Base-by-base conservation (phyloP, 495 filamentous ascomycete genomes). In the Aspergillus biplanus region DNA sequence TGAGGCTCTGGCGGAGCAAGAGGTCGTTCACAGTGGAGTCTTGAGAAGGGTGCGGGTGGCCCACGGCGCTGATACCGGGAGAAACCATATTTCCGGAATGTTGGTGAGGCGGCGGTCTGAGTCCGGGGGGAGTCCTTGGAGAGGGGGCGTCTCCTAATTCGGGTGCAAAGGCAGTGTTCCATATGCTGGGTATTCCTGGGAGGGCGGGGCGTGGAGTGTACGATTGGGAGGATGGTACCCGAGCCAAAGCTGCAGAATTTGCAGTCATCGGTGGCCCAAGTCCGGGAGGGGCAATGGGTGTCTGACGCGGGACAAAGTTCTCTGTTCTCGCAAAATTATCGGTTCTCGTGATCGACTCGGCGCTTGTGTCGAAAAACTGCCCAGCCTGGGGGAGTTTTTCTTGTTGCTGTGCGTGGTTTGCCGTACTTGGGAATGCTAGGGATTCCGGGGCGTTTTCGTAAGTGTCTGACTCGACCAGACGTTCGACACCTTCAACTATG, bases 401-500 rank as follows among this genome's bases (percentile, higher is more conserved):
- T 46, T 57, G 55, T 58, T 66, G 70, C 58, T 76, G 72, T 39
- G 37, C 37, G 32, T 71, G 69, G 15, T 39, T 63, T 15, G 56
- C 61, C 42, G 64, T 67, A 18, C 52, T 56, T 33, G 74, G 27
- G 57, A 72, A 75, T 1, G 65, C 16, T 33, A 73, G 71, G 16
- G 65, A 69, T 31, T 72, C 73, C 3, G 78, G 73, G 1, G 69
- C 71, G 54, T 81, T 80, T 52, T 85, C 82, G 55, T 78, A 79
- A 5, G 74, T 77, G 58, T 83, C 80, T 8, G 81, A 82, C 39
- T 85, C 86, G 8, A 92, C 85, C 50, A 91, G 76, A 58, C 85
- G 78, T 66, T 82, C 79, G 7, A 82, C 77, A 32, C 70, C 78
- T 54, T 91, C 87, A 13, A 90, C 87, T 74, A 90, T 91, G 5